phyloP scores from a whole-genome alignment of 768 basidiomycete species.

The Suillus placidus region DNA sequence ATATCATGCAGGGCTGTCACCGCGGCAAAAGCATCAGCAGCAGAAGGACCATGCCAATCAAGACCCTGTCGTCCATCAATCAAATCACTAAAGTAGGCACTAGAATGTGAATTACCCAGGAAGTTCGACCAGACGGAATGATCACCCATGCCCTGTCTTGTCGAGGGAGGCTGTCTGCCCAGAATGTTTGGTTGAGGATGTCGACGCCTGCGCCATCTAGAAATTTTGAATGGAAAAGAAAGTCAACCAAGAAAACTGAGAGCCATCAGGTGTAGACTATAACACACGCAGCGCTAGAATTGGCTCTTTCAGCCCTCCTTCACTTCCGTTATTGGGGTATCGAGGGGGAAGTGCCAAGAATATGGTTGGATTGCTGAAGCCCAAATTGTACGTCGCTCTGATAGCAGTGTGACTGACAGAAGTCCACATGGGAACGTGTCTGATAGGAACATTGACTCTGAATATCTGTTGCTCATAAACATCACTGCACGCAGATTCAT shows the following conservation, averaged over 20 bases:
- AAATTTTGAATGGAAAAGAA: constrained; percentile 6
- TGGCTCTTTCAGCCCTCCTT: constrained; percentile 41
- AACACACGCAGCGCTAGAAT: constrained; percentile 67
- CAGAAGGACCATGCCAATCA: constrained; percentile 91
- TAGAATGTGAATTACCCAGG: constrained; percentile 58
- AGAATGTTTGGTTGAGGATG: constrained; percentile 54
- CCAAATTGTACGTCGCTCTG: constrained; percentile 61
- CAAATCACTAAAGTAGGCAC: not conserved
- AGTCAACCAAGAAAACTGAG: constrained; percentile 1
- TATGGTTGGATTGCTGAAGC: constrained; percentile 52
- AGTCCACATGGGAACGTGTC: constrained; percentile 48
- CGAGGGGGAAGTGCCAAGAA: constrained; percentile 64
- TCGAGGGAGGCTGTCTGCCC: constrained; percentile 62
- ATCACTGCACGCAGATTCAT: not conserved
- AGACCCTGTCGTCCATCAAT: constrained; percentile 56
- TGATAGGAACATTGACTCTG: constrained; percentile 45
- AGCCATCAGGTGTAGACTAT: not conserved
- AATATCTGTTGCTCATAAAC: constrained; percentile 26
- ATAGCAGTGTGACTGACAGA: constrained; percentile 40
- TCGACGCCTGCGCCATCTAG: constrained; percentile 90
- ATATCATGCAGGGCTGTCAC: constrained; percentile 59
- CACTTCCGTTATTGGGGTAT: constrained; percentile 26
- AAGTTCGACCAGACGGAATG: constrained; percentile 79
- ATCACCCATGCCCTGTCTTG: constrained; percentile 73
- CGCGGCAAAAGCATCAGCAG: constrained; percentile 66